Conservation (phyloP, 1,139 yeast genomes). For the Candida buenavistaensis region DNA sequence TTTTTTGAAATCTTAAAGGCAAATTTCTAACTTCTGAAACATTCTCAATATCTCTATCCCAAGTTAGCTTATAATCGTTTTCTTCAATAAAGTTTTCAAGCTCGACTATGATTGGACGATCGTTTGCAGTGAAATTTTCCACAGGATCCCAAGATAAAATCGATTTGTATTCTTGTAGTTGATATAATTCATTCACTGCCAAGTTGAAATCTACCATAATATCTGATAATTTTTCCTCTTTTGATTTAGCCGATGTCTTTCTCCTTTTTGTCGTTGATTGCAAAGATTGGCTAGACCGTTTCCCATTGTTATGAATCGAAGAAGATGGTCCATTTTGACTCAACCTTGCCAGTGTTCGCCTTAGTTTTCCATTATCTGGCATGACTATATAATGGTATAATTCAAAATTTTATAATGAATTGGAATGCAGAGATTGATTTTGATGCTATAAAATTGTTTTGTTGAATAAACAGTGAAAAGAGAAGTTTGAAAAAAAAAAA, state of each 20-base stretch:
- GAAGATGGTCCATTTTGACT: slow-evolving; percentile 9
- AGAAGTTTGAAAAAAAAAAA: too few species aligned
- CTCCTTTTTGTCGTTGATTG: slow-evolving; percentile 11
- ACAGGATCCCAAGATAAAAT: slow-evolving; percentile 61
- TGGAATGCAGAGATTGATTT: too few species aligned
- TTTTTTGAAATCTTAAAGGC: slow-evolving; percentile 46
- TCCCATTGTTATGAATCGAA: slow-evolving; percentile 6
- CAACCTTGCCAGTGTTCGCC: slow-evolving; percentile 14
- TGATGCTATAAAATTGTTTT: too few species aligned
- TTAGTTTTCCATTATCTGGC: slow-evolving; percentile 11
- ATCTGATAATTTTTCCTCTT: slow-evolving; percentile 27
- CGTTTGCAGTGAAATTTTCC: slow-evolving; percentile 34
- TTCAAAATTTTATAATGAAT: too few species aligned
- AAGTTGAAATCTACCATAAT: slow-evolving; percentile 47
- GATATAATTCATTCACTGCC: slow-evolving; percentile 52
- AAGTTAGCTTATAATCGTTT: slow-evolving; percentile 25
- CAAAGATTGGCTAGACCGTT: slow-evolving; percentile 4
- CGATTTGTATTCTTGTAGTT: slow-evolving; percentile 59
- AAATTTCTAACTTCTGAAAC: slow-evolving; percentile 29
- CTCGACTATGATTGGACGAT: slow-evolving; percentile 31
- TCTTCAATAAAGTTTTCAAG: slow-evolving; percentile 35
- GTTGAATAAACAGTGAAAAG: too few species aligned
- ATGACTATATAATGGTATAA: too few species aligned
- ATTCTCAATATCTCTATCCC: slow-evolving; percentile 34
- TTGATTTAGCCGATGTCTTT: slow-evolving; percentile 12